Evolutionary conservation across 2,329 filamentous ascomycete genomes (phyloP), one percentile per base, ranked within the genome.

Genomic region (Fusarium sp.): DNA sequence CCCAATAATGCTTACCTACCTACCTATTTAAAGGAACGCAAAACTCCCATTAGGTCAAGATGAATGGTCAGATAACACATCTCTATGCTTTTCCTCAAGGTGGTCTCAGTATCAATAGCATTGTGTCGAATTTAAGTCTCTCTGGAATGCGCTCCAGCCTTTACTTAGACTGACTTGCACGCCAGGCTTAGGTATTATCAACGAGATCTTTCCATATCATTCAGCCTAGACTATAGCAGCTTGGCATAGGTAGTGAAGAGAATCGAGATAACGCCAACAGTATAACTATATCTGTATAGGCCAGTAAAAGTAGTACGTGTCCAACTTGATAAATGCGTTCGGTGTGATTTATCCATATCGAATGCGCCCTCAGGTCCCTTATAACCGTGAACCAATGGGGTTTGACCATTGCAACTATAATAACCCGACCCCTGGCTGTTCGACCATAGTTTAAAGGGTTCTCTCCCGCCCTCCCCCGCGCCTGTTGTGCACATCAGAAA

Each of bases 281-380:
- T 28, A 38, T 39, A 26, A 18, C 20, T 31, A 36, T 15, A 28
- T 39, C 20, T 41, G 15, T 13, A 18, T n/a, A 39, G 51, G 20
- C 24, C 51, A n/a, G 24, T n/a, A 8, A 41, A 55, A 41, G 24
- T 14, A n/a, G n/a, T 39, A 41, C 24, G 51, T 55, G 51, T 41
- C 51, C 24, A 41, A 55, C 24, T 55, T 55, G 18, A 52, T 26
- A 24, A 26, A 49, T 48, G 15, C 20, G n/a, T 58, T 18, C n/a
- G 14, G 22, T 41, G 15, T 11, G 15, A 49, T 36, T 49, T 49
- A 81, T 90, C 90, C 24, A 79, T 78, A 22, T 87, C 83, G 74
- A 90, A 58, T 26, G 87, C 0, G 28, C 26, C 10, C 18, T 44
- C 17, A 18, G 7, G 12, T 14, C 48, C 20, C 18, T 55, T 38